Base-by-base conservation (phyloP, 2,329 filamentous ascomycete species). In the Botrytis cinerea region DNA sequence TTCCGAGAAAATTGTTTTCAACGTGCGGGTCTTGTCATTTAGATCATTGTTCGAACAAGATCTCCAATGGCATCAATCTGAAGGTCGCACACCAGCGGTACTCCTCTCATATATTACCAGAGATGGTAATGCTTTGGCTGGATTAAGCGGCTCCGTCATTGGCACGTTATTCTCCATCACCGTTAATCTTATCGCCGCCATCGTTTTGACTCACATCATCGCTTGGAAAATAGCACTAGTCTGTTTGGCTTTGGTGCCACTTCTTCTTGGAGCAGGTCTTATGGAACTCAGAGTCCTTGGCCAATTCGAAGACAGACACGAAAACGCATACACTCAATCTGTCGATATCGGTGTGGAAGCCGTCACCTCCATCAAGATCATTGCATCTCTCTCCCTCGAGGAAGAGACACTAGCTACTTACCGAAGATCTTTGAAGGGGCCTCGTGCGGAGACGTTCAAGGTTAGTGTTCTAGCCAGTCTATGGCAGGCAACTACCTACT, bases 211-310 rank as follows among this genome's bases (percentile, higher is more conserved):
- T 0, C 90, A 92, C 75, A 88, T 93, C 63, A 85, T 94, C 67
- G 90, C 90, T 6, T 94, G 92, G 92, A 91, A 88, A 78, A 92
- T 94, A 73, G 91, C 91, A 0, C 81, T 94, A 18, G 91, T 69
- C 9, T 69, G 66, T 28, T n/a, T 69, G 35, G 66, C 66, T 45
- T 22, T 69, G 22, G 66, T 69, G 6, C 92, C 92, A 0, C 82
- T 94, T 32, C 86, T 93, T 12, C 84, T 94, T 0, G 91, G 89
- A 5, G 93, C 66, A 43, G 66, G 66, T 28, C 66, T 69, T 5
- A 69, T 69, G 88, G 88, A 92, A 76, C 84, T 93, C 20, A 86
- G 86, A 5, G 86, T 90, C 5, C 85, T 93, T 3, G 86, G 87
- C 4, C 85, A 86, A 59, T 91, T 91, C 68, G 88, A 92, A 73